Conservation (phyloP, 2,329 filamentous ascomycete genomes). For the Claviceps humidiphila region DNA sequence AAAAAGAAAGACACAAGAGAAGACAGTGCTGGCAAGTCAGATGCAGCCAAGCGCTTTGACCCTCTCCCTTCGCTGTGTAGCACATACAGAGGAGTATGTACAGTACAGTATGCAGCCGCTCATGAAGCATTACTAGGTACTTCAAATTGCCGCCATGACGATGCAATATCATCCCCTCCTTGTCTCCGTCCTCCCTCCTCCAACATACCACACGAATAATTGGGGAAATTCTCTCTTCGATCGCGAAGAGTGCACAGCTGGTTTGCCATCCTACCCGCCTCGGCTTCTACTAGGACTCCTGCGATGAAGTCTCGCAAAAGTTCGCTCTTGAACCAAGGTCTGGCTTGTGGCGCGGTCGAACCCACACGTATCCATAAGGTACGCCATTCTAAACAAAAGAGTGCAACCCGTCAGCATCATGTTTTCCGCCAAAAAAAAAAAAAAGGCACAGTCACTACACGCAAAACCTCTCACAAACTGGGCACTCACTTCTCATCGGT, state of each 20-base stretch:
- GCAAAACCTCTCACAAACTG: too few species aligned
- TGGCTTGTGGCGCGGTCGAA: constrained; percentile 40
- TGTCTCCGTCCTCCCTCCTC: neutral
- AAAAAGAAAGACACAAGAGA: neutral
- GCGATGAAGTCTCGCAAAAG: constrained; percentile 13
- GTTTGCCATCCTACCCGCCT: neutral
- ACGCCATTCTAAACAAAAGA: constrained; percentile 29
- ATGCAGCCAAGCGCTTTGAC: neutral
- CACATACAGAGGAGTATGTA: too few species aligned
- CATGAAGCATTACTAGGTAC: neutral
- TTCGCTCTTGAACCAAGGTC: constrained; percentile 30
- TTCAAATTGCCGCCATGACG: too few species aligned
- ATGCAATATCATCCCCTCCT: too few species aligned
- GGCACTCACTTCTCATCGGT: constrained; percentile 61
- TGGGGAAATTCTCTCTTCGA: neutral
- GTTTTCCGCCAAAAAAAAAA: neutral
- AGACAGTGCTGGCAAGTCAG: neutral
- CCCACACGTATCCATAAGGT: constrained; percentile 37
- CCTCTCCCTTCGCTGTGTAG: neutral
- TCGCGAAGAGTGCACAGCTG: neutral
- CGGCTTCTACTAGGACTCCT: constrained; percentile 15
- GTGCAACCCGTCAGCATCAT: neutral
- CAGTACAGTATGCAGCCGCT: too few species aligned
- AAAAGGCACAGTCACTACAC: neutral
- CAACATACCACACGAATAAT: neutral